These are phyloP conservation scores for Pythium sp. DNA, from an alignment of 352 stramenopile species.

Conservation along the genomic window DNA sequence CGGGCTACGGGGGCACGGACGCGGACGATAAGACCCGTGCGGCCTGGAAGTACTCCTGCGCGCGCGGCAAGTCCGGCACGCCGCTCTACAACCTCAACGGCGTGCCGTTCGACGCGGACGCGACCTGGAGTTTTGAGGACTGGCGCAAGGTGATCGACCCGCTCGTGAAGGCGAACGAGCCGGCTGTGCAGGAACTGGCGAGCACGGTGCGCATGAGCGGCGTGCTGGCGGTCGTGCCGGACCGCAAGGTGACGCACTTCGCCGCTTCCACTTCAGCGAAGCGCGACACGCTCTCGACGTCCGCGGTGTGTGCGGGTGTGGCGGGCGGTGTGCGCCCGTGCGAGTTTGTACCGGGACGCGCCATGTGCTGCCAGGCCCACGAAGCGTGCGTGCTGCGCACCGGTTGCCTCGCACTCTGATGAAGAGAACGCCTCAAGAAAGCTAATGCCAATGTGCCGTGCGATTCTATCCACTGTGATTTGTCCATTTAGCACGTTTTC, in stretches of 20 bases:
- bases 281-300: conserved; percentile 29
- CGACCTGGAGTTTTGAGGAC: conserved; percentile 48
- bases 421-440: conserved; percentile 6
- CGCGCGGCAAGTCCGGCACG: conserved; percentile 67
- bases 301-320: conserved; percentile 35
- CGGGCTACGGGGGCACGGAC: conserved; percentile 67
- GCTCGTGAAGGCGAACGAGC: conserved; percentile 31
- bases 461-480: no score
- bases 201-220: conserved; percentile 36
- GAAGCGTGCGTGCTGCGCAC: conserved; percentile 66
- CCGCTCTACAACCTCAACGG: conserved; percentile 81
- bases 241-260: conserved; percentile 60
- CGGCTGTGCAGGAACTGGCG: conserved; percentile 13
- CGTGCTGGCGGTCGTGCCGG: conserved; percentile 34
- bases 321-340: conserved; percentile 45
- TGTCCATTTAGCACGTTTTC: no score
- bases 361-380: conserved; percentile 70
- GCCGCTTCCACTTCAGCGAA: conserved; percentile 14
- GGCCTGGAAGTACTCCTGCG: conserved; percentile 83
- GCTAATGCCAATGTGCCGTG: neutral
- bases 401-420: conserved; percentile 44
- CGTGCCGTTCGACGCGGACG: conserved; percentile 53
- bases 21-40: conserved; percentile 55
- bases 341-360: conserved; percentile 57
- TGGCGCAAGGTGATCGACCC: conserved; percentile 57